Percentiles rank a stretch among this genome's conserved stretches.
Evolutionary conservation across 2,329 filamentous ascomycete genomes (phyloP).

Genomic region (Didymella exigua): DNA sequence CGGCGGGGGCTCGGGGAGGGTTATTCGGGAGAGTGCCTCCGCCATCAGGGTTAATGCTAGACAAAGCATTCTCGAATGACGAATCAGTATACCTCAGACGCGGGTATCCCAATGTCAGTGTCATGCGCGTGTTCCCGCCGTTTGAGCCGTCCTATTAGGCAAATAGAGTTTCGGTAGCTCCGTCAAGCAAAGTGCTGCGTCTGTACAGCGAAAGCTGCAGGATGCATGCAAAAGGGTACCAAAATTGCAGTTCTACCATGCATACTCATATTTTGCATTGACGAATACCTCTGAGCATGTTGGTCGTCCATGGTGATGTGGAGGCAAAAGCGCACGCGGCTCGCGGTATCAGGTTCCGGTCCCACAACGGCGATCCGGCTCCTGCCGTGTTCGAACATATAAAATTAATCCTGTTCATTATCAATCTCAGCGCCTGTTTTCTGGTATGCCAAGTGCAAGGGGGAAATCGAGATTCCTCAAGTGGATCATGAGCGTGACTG

Average conservation of each 20-base stretch:
- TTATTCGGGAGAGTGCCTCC: constrained; percentile 7
- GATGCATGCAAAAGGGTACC: neutral
- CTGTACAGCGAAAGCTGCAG: neutral
- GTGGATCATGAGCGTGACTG: neutral
- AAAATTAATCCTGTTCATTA: neutral
- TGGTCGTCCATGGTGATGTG: neutral
- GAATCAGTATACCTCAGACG: constrained; percentile 6
- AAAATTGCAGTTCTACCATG: neutral
- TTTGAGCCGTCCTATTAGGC: constrained; percentile 3
- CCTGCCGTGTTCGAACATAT: neutral
- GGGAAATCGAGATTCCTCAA: neutral
- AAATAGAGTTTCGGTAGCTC: constrained; percentile 9
- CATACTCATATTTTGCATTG: neutral
- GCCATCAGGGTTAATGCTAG: constrained; percentile 11
- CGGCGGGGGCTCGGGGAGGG: constrained; percentile 1
- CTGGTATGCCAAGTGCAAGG: neutral
- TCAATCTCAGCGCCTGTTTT: neutral
- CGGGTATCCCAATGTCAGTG: neutral
- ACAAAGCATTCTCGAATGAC: neutral
- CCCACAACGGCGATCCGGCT: constrained; percentile 2
- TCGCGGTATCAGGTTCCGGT: neutral
- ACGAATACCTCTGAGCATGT: neutral
- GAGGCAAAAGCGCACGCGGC: neutral
- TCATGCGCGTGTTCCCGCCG: constrained; percentile 1
- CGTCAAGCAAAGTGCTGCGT: neutral